Percentiles rank a stretch among this genome's conserved stretches.
These are phyloP conservation scores for Zea luxurians DNA, from an alignment of 176 grass and related monocot genomes.

Conservation along the genomic window DNA sequence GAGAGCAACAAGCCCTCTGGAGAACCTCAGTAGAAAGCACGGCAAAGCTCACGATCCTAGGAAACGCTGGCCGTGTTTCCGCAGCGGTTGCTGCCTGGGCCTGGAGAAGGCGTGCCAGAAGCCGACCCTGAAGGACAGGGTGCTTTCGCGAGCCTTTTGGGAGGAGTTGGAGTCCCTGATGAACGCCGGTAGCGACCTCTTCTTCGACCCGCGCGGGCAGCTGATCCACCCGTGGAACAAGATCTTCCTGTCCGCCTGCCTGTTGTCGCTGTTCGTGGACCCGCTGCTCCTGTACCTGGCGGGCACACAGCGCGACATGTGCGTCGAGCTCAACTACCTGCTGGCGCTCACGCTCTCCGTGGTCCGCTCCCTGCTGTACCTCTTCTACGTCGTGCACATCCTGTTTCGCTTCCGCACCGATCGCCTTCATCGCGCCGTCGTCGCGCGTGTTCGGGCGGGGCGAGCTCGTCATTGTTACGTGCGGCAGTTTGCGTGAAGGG, in stretches of 20 bases:
- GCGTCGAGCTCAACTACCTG: slow-evolving; percentile 53
- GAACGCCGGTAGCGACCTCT: slow-evolving; percentile 8
- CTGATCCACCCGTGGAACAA: slow-evolving; percentile 78
- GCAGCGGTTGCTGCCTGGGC: slow-evolving; percentile 18
- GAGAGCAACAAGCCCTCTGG: slow-evolving; percentile 33
- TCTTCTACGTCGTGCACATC: slow-evolving; percentile 81
- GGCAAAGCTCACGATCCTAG: slow-evolving; percentile 28
- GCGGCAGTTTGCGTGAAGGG: too few species aligned
- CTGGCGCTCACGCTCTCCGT: slow-evolving; percentile 58
- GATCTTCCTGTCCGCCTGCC: slow-evolving; percentile 64
- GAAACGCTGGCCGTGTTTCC: slow-evolving; percentile 45
- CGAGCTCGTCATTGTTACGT: slow-evolving; percentile 64
- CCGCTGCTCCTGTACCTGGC: slow-evolving; percentile 90
- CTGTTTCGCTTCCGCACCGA: slow-evolving; percentile 77
- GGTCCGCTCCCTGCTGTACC: slow-evolving; percentile 62
- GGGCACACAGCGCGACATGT: slow-evolving; percentile 38
- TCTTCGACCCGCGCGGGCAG: slow-evolving; percentile 71
- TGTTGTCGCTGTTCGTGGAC: slow-evolving; percentile 83
- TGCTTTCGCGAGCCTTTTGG: slow-evolving; percentile 74
- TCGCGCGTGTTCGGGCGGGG: slow-evolving; percentile 88
- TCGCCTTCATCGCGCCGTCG: slow-evolving; percentile 86
- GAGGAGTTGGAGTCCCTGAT: slow-evolving; percentile 77
- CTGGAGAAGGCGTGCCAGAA: slow-evolving; percentile 39
- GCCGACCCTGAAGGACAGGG: slow-evolving; percentile 36
- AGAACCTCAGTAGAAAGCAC: slow-evolving; percentile 35